Percentiles rank a stretch among this genome's conserved stretches.
These are phyloP conservation scores for Camellia lanceoleosa DNA, from an alignment of 148 eudicot species.

Conservation along the genomic window DNA sequence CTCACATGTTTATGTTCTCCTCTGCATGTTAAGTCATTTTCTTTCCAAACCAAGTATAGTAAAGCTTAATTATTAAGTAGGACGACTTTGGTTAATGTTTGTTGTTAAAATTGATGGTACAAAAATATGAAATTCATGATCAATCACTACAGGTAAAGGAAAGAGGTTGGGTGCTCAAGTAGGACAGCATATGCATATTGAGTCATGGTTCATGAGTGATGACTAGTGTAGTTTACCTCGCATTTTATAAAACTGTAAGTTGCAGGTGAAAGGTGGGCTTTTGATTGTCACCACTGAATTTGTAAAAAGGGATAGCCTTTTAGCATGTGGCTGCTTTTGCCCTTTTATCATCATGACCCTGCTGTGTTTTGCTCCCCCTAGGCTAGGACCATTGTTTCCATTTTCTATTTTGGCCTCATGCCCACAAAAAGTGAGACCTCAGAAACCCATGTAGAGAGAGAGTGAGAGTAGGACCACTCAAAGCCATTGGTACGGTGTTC, in stretches of 20 bases:
- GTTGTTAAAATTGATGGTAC: background rate
- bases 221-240: too few species aligned
- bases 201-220: too few species aligned
- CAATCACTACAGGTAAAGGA: too few species aligned
- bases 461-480: conserved; percentile 3
- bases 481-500: too few species aligned
- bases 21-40: background rate
- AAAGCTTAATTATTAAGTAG: background rate
- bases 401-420: conserved; percentile 6
- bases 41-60: background rate
- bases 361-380: background rate
- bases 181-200: too few species aligned
- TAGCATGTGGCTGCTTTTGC: conserved; percentile 20
- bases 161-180: too few species aligned
- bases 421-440: background rate
- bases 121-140: background rate
- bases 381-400: background rate
- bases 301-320: conserved; percentile 1
- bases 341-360: conserved; percentile 10
- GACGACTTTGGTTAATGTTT: background rate
- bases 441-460: conserved; percentile 7
- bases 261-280: background rate
- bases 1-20: background rate
- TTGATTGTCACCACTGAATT: conserved; percentile 13
- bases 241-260: background rate